Conservation (phyloP, 2,329 filamentous ascomycete species). For the Trichoderma atrobrunneum region DNA sequence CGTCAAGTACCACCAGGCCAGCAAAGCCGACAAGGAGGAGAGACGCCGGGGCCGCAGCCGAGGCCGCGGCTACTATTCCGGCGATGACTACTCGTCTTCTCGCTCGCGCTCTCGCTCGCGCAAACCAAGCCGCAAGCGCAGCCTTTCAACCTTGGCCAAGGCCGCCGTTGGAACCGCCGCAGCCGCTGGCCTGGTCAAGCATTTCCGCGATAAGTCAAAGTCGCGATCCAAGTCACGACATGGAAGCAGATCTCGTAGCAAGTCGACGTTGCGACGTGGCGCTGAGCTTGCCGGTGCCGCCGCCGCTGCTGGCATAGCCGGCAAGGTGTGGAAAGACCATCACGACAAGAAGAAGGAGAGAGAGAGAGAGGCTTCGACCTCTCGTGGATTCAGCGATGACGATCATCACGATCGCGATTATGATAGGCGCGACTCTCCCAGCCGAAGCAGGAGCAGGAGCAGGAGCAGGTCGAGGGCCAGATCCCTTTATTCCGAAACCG, state of each 20-base stretch:
- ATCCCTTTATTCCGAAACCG: conserved; percentile 49
- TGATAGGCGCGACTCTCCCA: conserved; percentile 33
- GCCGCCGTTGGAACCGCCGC: conserved; percentile 57
- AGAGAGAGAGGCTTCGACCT: conserved; percentile 22
- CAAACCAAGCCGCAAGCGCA: conserved; percentile 45
- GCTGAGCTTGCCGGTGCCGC: conserved; percentile 61
- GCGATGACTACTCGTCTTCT: conserved; percentile 42
- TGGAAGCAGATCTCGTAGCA: conserved; percentile 41
- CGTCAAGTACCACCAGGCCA: conserved; percentile 60
- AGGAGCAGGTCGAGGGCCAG: conserved; percentile 53
- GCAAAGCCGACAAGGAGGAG: conserved; percentile 60
- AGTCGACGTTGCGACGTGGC: conserved; percentile 49
- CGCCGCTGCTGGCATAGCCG: conserved; percentile 58
- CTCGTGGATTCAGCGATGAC: conserved; percentile 35
- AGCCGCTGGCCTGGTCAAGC: conserved; percentile 56
- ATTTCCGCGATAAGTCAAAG: conserved; percentile 53
- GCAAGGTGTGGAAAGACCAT: conserved; percentile 59
- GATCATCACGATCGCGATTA: conserved; percentile 37
- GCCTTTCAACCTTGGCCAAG: conserved; percentile 52
- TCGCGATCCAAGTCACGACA: conserved; percentile 31
- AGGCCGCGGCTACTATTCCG: conserved; percentile 42
- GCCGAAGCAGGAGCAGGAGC: conserved; percentile 34
- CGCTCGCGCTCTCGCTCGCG: conserved; percentile 39
- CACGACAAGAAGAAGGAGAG: conserved; percentile 56
- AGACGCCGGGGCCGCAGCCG: conserved; percentile 54